Conservation (phyloP, 768 basidiomycete species). For the Tricholoma sp. region DNA sequence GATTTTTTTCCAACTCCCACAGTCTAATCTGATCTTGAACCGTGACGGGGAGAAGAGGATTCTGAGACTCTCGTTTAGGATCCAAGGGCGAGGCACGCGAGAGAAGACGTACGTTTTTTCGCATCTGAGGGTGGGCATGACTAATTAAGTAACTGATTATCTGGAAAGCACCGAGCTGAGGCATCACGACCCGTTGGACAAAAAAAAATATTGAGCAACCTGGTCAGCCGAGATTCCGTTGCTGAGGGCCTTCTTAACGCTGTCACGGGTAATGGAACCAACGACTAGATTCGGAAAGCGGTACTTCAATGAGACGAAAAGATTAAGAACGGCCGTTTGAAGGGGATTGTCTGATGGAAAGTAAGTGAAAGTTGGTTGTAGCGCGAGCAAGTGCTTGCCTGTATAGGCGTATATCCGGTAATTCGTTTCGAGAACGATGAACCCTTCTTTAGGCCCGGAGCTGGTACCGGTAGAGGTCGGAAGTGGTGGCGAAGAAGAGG, state of each 20-base stretch:
- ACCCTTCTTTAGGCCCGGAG: slow-evolving; percentile 70
- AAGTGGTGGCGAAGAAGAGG: slow-evolving; percentile 81
- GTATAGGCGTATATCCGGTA: slow-evolving; percentile 99
- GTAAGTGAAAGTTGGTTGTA: slow-evolving; percentile 16
- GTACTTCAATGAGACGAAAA: slow-evolving; percentile 89
- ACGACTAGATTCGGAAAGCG: slow-evolving; percentile 98
- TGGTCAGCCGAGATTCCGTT: slow-evolving; percentile 98
- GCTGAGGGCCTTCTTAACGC: slow-evolving; percentile 87
- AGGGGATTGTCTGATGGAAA: slow-evolving; percentile 76
- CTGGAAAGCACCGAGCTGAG: slow-evolving; percentile 35
- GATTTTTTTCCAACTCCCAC: slow-evolving; percentile 95
- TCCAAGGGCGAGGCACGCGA: slow-evolving; percentile 1
- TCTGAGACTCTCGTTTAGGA: slow-evolving; percentile 38
- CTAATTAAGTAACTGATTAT: slow-evolving; percentile 93
- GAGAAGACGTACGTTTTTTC: slow-evolving; percentile 65
- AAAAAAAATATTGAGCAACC: slow-evolving; percentile 39
- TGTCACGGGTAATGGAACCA: slow-evolving; percentile 90
- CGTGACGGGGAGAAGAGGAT: slow-evolving; percentile 90
- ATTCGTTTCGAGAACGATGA: slow-evolving; percentile 96
- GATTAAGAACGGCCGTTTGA: slow-evolving; percentile 91
- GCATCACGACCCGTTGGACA: slow-evolving; percentile 8
- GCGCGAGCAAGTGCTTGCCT: slow-evolving; percentile 40
- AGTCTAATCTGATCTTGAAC: slow-evolving; percentile 97
- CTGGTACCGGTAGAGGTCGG: slow-evolving; percentile 56
- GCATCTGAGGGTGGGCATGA: slow-evolving; percentile 98